These are phyloP conservation scores for Rhizopus sp. DNA, from an alignment of 371 early-diverging fungal species.

Conservation along the genomic window DNA sequence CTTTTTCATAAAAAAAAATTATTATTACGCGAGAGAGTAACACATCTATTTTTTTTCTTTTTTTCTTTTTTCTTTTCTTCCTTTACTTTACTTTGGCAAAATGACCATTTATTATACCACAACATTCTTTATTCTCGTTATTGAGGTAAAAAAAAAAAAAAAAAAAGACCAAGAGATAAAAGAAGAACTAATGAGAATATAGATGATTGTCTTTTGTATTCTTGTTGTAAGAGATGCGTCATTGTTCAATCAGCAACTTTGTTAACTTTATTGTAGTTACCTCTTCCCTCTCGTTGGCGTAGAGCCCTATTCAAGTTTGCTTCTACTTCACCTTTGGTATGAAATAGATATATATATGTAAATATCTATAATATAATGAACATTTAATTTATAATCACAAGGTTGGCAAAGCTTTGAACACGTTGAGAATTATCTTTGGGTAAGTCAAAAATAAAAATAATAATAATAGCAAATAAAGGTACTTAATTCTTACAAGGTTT, in stretches of 20 bases:
- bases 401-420: slow-evolving; percentile 50
- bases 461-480: too few species aligned
- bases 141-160: slow-evolving; percentile 37
- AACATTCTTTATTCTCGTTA: slow-evolving; percentile 26
- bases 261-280: slow-evolving; percentile 38
- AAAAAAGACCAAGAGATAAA: too few species aligned
- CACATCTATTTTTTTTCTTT: slow-evolving; percentile 5
- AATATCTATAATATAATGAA: slow-evolving; percentile 11
- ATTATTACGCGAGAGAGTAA: not conserved
- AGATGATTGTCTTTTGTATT: slow-evolving; percentile 57
- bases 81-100: not conserved
- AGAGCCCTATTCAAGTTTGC: slow-evolving; percentile 55
- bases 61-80: not conserved
- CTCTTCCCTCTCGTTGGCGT: slow-evolving; percentile 66
- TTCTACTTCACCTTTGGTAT: slow-evolving; percentile 50
- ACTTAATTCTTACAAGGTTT: slow-evolving; percentile 39
- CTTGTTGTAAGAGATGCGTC: slow-evolving; percentile 35
- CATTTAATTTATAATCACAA: slow-evolving; percentile 16
- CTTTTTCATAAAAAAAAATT: slow-evolving; percentile 2
- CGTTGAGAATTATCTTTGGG: slow-evolving; percentile 64
- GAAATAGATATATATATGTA: not conserved
- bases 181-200: not conserved
- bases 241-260: not conserved
- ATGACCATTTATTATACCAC: slow-evolving; percentile 54
- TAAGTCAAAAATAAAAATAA: slow-evolving; percentile 33